Percentiles rank a stretch among this genome's conserved stretches.
Conservation (phyloP, 306 rosid genomes). For the Inga oerstediana region DNA sequence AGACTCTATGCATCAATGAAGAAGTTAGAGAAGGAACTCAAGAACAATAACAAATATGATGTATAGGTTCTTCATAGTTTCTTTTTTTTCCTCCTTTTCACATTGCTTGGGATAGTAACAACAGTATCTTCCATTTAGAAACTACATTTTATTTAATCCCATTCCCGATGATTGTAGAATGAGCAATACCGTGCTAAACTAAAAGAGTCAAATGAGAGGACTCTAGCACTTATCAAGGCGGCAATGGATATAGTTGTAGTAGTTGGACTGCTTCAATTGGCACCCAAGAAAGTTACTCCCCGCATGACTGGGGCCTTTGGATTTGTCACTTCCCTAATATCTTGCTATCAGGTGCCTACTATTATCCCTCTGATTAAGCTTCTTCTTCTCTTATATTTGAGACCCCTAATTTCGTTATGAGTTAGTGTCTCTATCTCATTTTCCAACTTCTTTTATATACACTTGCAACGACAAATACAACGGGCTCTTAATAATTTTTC, state of each 20-base stretch:
- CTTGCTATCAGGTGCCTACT: constrained; percentile 70
- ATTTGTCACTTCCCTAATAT: constrained; percentile 78
- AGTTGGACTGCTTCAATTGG: constrained; percentile 84
- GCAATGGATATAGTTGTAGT: constrained; percentile 84
- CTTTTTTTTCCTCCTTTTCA: background rate
- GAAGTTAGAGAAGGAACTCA: constrained; percentile 81
- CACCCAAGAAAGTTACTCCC: constrained; percentile 82
- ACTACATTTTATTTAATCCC: constrained; percentile 14
- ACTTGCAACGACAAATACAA: background rate
- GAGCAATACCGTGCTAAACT: constrained; percentile 75
- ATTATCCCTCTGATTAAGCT: background rate
- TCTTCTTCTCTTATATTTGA: background rate
- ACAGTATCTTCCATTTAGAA: background rate
- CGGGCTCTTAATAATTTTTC: background rate
- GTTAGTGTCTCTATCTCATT: background rate
- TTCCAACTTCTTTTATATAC: background rate
- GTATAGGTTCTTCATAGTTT: constrained; percentile 38
- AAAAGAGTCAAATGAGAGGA: constrained; percentile 74
- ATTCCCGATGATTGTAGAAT: constrained; percentile 52
- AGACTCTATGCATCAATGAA: constrained; percentile 81
- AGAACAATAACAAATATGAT: constrained; percentile 60
- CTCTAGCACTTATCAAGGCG: constrained; percentile 77
- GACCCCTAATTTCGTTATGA: background rate
- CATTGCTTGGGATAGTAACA: background rate
- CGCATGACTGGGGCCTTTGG: constrained; percentile 93